Conservation (phyloP, 352 stramenopile species). For the Pythium monospermum region DNA sequence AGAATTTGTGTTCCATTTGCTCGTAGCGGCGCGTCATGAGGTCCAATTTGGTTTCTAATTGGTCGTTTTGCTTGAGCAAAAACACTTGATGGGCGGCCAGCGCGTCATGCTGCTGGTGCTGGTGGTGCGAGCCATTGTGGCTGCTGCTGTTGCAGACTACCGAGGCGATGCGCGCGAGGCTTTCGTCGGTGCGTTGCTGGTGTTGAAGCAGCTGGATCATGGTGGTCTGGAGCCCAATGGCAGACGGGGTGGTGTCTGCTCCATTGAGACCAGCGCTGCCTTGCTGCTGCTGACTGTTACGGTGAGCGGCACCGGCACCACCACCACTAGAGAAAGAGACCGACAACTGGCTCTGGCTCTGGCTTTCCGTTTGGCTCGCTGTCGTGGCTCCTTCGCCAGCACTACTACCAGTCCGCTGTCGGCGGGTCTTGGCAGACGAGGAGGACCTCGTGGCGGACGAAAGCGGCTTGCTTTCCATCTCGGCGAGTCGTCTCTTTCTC, state of each 20-base stretch:
- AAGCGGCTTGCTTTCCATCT: too few species aligned
- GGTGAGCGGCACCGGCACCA: background rate
- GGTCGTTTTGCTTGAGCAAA: slow-evolving; percentile 20
- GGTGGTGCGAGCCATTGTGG: background rate
- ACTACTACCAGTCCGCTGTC: too few species aligned
- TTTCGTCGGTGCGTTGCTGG: slow-evolving; percentile 13
- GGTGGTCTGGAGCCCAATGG: slow-evolving; percentile 22
- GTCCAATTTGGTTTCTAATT: slow-evolving; percentile 15
- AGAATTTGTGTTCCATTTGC: slow-evolving; percentile 1
- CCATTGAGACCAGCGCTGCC: too few species aligned
- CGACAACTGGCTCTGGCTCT: background rate
- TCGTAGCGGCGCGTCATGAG: slow-evolving; percentile 18
- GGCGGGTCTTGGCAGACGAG: too few species aligned
- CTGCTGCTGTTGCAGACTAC: background rate
- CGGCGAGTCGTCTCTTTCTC: background rate
- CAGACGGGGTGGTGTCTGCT: slow-evolving; percentile 2
- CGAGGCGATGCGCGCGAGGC: slow-evolving; percentile 1
- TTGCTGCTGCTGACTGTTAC: too few species aligned
- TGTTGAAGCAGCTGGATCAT: slow-evolving; percentile 29
- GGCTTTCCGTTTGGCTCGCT: too few species aligned
- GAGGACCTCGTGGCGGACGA: too few species aligned
- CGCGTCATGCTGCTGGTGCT: slow-evolving; percentile 5
- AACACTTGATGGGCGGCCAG: slow-evolving; percentile 14
- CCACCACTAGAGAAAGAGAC: background rate
- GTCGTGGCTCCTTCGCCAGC: too few species aligned